Conservation (phyloP, 768 basidiomycete genomes). For the Leccinum variicolor region DNA sequence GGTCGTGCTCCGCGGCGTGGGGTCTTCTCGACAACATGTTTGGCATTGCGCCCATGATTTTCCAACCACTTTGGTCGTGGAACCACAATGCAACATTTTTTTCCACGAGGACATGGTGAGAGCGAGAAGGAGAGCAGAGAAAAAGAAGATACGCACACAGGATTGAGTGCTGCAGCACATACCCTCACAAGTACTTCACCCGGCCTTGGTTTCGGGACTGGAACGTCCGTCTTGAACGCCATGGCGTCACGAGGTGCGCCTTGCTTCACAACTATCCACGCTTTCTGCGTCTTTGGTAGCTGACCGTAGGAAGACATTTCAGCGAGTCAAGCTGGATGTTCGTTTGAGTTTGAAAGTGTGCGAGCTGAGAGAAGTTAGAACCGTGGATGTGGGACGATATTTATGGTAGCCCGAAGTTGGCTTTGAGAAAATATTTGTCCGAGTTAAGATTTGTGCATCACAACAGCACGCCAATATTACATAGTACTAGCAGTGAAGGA, state of each 20-base stretch:
- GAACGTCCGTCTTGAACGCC: constrained; percentile 23
- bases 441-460: no score
- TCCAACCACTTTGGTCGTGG: constrained; percentile 48
- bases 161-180: constrained; percentile 61
- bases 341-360: not conserved
- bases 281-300: constrained; percentile 24
- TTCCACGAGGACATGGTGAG: not conserved
- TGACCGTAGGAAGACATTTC: constrained; percentile 5
- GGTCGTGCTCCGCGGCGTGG: constrained; percentile 55
- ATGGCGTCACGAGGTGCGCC: constrained; percentile 33
- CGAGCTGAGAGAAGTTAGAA: not conserved
- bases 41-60: constrained; percentile 49
- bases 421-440: not conserved
- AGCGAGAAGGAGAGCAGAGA: not conserved
- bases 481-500: no score
- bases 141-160: constrained; percentile 42
- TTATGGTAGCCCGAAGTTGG: not conserved
- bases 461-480: no score
- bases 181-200: constrained; percentile 52
- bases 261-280: constrained; percentile 28
- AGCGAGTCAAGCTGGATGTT: not conserved
- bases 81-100: not conserved
- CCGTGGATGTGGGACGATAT: not conserved
- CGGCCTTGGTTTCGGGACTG: constrained; percentile 32
- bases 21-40: constrained; percentile 47